These are phyloP conservation scores for Mucor mucedo DNA, from an alignment of 371 early-diverging fungal species.

Conservation along the genomic window DNA sequence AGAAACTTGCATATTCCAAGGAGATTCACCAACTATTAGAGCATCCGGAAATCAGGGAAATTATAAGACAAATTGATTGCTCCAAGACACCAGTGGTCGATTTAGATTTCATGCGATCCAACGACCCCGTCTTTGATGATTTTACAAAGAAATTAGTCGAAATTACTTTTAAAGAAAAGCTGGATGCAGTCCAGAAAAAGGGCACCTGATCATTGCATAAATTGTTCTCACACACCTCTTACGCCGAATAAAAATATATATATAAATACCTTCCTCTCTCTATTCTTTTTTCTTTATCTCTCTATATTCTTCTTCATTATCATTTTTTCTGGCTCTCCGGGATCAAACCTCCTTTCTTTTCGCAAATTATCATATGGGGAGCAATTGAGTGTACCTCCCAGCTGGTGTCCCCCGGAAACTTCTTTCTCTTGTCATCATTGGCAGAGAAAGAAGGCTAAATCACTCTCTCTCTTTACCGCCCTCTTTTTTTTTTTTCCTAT, in stretches of 20 bases:
- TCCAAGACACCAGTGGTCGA: conserved; percentile 38
- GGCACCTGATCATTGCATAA: conserved; percentile 14
- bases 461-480: conserved; percentile 1
- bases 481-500: no score
- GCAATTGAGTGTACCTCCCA: conserved; percentile 23
- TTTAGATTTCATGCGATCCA: conserved; percentile 22
- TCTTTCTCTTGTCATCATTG: not conserved
- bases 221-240: conserved; percentile 8
- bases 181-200: not conserved
- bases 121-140: conserved; percentile 29
- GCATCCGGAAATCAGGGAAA: conserved; percentile 36
- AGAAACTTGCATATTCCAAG: conserved; percentile 32
- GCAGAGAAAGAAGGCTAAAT: conserved; percentile 8
- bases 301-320: not conserved
- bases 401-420: conserved; percentile 23
- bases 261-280: not conserved
- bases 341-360: no score
- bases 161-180: conserved; percentile 25
- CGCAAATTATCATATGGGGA: conserved; percentile 3
- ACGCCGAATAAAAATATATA: no score
- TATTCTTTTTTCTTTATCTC: not conserved
- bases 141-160: conserved; percentile 28
- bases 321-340: no score
- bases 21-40: conserved; percentile 39
- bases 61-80: conserved; percentile 32